Evolutionary conservation across 306 rosid species (phyloP), one percentile per base, ranked within the genome.

Genomic region (Parietaria judaica): DNA sequence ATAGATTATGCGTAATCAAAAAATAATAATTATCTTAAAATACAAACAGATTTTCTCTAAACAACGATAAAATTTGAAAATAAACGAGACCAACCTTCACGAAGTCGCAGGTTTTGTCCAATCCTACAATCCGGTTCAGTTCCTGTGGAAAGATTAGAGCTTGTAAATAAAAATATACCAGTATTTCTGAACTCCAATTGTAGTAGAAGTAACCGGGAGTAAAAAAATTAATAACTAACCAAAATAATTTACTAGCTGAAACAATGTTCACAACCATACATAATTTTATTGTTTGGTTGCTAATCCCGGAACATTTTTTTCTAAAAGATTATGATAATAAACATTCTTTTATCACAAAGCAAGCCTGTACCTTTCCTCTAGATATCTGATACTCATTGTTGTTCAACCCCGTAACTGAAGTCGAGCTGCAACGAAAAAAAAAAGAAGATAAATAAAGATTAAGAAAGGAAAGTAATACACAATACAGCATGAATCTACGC

Each of bases 351-450:
- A 41, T 41, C 45, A 10, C 14, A 56, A 2, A 56, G n/a, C 60
- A 56, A 10, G 31, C 31, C 35, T 39, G 4, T 72, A 91, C 96
- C 97, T 79, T 81, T 80, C 97, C 96, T 69, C 97, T 81, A 49
- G 87, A 23, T 71, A 87, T 85, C 73, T 91, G 97, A 78, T 87
- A 91, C 69, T 87, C 97, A n/a, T 87, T 91, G 82, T 85, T 91
- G 84, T 91, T 91, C 85, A 91, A 78, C 71, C 97, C 96, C 0
- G 83, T 87, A 67, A 87, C 54, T 54, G 89, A 78, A n/a, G 96
- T 54, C 46, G 65, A 80, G 78, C 97, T 91, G 79, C 75, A 67
- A 59, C 45, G 3, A 5, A 41, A 41, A 41, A 41, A 0, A 8
- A 5, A 41, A 3, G 44, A 7, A 4, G 44, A 3, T 7, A 39